phyloP scores from a whole-genome alignment of 2,329 filamentous ascomycete species.

The Esteya vermicola region DNA sequence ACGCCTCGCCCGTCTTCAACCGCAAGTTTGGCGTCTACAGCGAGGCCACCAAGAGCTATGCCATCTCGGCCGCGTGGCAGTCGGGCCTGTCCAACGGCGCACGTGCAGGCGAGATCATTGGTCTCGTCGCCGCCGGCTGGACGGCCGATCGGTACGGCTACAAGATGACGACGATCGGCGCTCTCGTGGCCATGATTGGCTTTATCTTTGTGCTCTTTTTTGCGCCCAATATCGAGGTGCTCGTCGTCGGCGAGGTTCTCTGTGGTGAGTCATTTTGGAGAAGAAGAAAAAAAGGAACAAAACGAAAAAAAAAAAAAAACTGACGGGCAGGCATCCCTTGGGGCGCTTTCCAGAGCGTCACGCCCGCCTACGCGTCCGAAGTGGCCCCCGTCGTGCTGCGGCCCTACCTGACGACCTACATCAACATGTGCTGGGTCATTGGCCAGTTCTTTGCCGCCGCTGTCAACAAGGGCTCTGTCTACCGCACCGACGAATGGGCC shows the following conservation, averaged over 20 bases:
- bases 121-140: conserved; percentile 43
- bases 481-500: conserved; percentile 7
- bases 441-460: conserved; percentile 7
- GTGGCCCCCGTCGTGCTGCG: conserved; percentile 31
- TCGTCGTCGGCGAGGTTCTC: conserved; percentile 34
- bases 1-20: neutral
- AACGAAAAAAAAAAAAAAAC: too few relatives aligned
- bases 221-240: conserved; percentile 26
- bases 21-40: neutral
- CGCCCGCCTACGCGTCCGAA: conserved; percentile 30
- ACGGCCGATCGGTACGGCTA: conserved; percentile 35
- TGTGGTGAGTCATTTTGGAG: too few relatives aligned
- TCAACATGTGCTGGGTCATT: conserved; percentile 15
- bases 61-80: conserved; percentile 41
- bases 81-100: conserved; percentile 39
- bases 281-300: too few relatives aligned
- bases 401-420: conserved; percentile 30
- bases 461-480: conserved; percentile 6
- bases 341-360: conserved; percentile 5
- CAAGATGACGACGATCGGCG: conserved; percentile 32
- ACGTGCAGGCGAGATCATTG: conserved; percentile 26
- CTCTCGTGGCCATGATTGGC: conserved; percentile 28
- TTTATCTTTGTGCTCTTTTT: conserved; percentile 43
- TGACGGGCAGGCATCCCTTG: conserved; percentile 7
- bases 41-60: conserved; percentile 16